Evolutionary conservation across 2,329 filamentous ascomycete species (phyloP), one percentile per base, ranked within the genome.

Genomic region (Clonostachys sp.): DNA sequence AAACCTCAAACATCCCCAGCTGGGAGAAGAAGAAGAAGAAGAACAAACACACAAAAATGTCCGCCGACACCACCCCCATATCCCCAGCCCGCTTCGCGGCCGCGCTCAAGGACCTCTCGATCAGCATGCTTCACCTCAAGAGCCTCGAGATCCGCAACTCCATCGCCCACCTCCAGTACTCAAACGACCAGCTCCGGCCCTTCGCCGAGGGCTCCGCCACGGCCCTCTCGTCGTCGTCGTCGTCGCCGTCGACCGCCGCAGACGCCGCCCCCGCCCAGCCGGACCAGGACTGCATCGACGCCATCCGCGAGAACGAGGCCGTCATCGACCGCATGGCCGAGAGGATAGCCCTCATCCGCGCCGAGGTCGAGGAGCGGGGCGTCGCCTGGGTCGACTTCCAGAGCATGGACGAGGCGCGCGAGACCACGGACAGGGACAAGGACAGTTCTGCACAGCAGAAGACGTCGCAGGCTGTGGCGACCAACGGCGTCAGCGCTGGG

Each of bases 71-170:
- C 7, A 59, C 62, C 12, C 84, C 85, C 49, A 89, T 89, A 60
- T 67, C 76, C 42, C 71, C 81, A 24, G 63, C 72, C 16, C 78
- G 78, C 61, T 89, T 89, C 70, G 80, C 83, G 59, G 71, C 74
- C 51, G 87, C 87, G 20, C 75, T 91, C 54, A 72, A 76, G 54
- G 79, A 84, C 50, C 81, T 91, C 48, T 80, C 86, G 39, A 63
- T 84, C 54, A 75, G 78, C 52, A 77, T 77, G 48, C 82, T 91
- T 7, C 83, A 87, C 66, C 75, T 86, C 65, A 91, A 91, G 67
- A 80, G 86, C 50, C 79, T 86, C 60, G 88, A 91, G 64, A 75
- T 91, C 51, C 81, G 80, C 62, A 91, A 90, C 75, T 81, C 76
- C 56, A 84, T 91, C 60, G 75, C 78, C 20, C 86, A 91, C 65